Evolutionary conservation across 1,284 basidiomycete genomes (phyloP), one percentile per base, ranked within the genome.

Genomic region (Athelia sp.): DNA sequence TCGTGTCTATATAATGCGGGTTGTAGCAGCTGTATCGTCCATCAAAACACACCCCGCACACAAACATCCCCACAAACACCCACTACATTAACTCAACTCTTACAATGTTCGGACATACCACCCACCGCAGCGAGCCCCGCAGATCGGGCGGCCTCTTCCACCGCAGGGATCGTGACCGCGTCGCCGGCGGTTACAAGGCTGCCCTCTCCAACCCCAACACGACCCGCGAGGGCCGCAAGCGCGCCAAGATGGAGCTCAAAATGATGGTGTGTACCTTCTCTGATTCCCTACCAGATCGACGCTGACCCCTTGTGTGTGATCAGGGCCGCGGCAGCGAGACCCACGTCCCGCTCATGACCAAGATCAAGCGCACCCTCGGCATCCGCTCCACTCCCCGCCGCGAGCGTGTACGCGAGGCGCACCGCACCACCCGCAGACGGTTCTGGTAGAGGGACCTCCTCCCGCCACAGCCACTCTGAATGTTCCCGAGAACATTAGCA

Each of bases 141-240:
- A 62, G n/a, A n/a, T n/a, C n/a, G n/a, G n/a, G 62, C 50, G 50
- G 59, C 43, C 58, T 62, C 40, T 69, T 68, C 55, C 65, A 65
- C 47, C 64, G 67, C 45, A 70, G 62, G 53, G 65, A 76, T 60
- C 65, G 60, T 45, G 68, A 74, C 53, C 73, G 72, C 43, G 73
- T 74, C 45, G 75, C 71, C 23, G 75, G 69, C 35, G 75, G 73
- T 29, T 73, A 74, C 61, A 77, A 71, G 62, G 73, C 74, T 35
- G 73, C 78, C 4, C 62, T 79, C 8, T 50, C 72, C 26, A 79
- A 78, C 58, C 76, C 78, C 2, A 74, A 75, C 48, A 77, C 75
- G 10, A 75, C 73, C 3, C 63, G 56, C 8, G 42, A 58, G 10
- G 73, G 74, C 3, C 65, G 75, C n/a, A 68, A 66, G 53, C 68